These are phyloP conservation scores for Podila epigama DNA, from an alignment of 192 early-diverging fungal genomes.

Conservation along the genomic window DNA sequence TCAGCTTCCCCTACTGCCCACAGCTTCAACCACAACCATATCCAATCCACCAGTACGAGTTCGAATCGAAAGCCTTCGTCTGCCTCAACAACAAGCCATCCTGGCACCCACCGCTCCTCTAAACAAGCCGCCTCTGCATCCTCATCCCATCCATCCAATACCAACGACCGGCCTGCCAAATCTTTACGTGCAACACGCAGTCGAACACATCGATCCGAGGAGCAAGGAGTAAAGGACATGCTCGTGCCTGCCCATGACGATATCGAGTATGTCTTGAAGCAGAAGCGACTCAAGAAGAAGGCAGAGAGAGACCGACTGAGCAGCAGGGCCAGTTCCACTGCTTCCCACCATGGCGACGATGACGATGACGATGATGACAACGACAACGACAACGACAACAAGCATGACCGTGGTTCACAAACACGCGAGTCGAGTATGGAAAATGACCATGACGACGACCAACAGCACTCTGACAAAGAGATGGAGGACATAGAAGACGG, in stretches of 20 bases:
- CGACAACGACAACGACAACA: constrained; percentile 2
- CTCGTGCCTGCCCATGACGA: background rate
- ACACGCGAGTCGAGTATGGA: background rate
- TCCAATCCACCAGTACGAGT: background rate
- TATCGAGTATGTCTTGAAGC: background rate
- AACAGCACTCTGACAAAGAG: background rate
- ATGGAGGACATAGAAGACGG: background rate
- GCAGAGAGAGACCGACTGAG: background rate
- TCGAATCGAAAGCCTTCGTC: background rate
- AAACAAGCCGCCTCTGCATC: background rate
- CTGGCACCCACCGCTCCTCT: no score
- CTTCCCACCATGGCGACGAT: constrained; percentile 6
- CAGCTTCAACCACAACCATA: no score
- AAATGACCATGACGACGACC: background rate
- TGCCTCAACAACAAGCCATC: no score
- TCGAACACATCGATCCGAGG: constrained; percentile 9
- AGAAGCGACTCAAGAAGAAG: background rate
- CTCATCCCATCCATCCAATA: no score
- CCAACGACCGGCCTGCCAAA: background rate
- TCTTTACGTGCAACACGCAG: constrained; percentile 23
- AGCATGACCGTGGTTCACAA: background rate
- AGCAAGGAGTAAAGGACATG: background rate
- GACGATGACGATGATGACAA: constrained; percentile 3
- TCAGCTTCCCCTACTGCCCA: no score
- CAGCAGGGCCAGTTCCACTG: constrained; percentile 1